Conservation (phyloP, 1,139 yeast species). For the Hanseniaspora uvarum region DNA sequence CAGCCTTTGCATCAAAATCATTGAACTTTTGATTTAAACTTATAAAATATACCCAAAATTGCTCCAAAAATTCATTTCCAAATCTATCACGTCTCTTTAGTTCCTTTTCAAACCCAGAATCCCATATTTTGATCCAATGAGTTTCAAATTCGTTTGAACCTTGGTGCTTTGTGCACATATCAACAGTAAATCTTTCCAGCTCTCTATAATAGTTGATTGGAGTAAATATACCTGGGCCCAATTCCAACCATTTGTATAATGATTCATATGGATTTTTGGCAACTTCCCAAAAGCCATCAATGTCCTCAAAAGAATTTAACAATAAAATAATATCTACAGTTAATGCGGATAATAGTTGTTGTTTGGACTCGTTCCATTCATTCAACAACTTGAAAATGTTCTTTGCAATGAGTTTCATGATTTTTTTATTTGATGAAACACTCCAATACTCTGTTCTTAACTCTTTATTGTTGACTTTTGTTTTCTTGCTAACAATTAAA, state of each 20-base stretch:
- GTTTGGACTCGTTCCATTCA: slow-evolving; percentile 12
- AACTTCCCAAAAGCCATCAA: slow-evolving; percentile 6
- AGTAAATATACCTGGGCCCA: slow-evolving; percentile 12
- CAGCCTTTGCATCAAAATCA: neutral
- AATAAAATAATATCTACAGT: neutral
- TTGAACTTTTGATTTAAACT: neutral
- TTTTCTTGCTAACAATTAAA: neutral
- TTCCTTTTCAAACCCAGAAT: neutral
- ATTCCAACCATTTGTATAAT: slow-evolving; percentile 7
- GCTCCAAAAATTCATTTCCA: neutral
- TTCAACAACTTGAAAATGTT: slow-evolving; percentile 10
- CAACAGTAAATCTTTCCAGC: neutral
- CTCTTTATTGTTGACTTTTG: neutral
- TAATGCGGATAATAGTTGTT: slow-evolving; percentile 5
- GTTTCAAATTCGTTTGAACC: neutral
- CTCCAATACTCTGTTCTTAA: slow-evolving; percentile 1
- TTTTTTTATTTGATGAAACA: slow-evolving; percentile 1
- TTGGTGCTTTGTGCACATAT: neutral
- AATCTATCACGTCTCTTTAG: slow-evolving; percentile 1
- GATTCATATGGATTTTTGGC: neutral
- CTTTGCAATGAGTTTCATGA: slow-evolving; percentile 8
- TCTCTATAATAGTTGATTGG: neutral
- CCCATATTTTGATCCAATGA: slow-evolving; percentile 10
- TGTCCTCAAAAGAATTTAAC: neutral
- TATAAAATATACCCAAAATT: slow-evolving; percentile 3